These are phyloP conservation scores for Avena atlantica DNA, from an alignment of 176 grass and related monocot species.

Conservation along the genomic window DNA sequence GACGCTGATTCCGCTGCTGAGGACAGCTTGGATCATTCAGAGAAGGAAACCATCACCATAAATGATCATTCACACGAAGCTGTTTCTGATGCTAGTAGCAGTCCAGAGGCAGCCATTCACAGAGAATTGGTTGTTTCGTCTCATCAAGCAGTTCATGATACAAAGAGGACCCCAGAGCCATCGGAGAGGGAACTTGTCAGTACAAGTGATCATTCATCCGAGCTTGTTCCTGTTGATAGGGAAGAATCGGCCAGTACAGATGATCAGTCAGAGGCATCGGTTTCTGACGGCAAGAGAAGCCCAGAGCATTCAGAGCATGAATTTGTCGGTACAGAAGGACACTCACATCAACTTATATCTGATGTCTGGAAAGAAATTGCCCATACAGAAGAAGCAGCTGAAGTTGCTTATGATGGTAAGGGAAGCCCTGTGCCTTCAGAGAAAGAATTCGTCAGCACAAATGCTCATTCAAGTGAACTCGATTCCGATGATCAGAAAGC, in stretches of 20 bases:
- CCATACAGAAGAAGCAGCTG: neutral
- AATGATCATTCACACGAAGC: conserved; percentile 40
- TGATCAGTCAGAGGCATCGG: conserved; percentile 25
- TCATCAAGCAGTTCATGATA: conserved; percentile 28
- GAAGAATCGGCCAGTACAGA: conserved; percentile 30
- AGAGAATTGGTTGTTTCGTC: conserved; percentile 26
- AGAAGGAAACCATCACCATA: conserved; percentile 40
- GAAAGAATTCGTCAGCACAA: neutral
- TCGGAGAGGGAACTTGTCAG: conserved; percentile 25
- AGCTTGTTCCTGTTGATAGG: conserved; percentile 10
- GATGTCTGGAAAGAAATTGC: conserved; percentile 52
- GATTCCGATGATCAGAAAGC: conserved; percentile 22
- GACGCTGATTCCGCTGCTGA: neutral
- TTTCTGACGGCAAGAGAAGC: conserved; percentile 32
- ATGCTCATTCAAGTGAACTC: neutral
- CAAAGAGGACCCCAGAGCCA: conserved; percentile 6
- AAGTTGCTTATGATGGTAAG: neutral
- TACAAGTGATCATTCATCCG: conserved; percentile 24
- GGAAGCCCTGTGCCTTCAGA: conserved; percentile 19
- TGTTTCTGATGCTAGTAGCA: conserved; percentile 40
- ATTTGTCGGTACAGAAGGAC: neutral
- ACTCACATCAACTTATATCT: conserved; percentile 29
- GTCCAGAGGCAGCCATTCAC: conserved; percentile 29
- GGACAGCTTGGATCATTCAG: conserved; percentile 28
- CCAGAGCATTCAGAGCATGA: conserved; percentile 20